phyloP scores from a whole-genome alignment of 352 stramenopile genomes.

The Peronospora destructor region DNA sequence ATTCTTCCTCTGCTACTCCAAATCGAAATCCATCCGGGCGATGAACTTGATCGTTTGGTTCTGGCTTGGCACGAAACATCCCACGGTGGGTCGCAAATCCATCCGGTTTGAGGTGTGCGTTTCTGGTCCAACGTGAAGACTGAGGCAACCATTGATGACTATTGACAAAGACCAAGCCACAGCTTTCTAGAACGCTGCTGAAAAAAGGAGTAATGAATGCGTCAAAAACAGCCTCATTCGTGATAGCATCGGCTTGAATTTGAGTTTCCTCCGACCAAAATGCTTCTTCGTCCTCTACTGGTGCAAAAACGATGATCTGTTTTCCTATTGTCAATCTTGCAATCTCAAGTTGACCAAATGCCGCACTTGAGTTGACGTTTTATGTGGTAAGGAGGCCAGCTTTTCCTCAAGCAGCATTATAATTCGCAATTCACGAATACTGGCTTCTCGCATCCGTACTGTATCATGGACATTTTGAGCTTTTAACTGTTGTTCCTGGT shows the following conservation, averaged over 20 bases:
- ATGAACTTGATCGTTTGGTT: too few relatives aligned
- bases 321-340: too few relatives aligned
- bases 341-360: too few relatives aligned
- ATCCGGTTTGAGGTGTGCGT: constrained; percentile 7
- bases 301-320: too few relatives aligned
- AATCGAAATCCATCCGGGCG: too few relatives aligned
- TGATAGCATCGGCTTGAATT: constrained; percentile 2
- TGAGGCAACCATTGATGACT: constrained; percentile 13
- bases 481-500: too few relatives aligned
- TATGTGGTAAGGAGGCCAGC: too few relatives aligned
- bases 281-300: background rate
- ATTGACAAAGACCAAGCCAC: constrained; percentile 14
- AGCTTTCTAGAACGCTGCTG: constrained; percentile 3
- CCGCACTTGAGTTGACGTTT: too few relatives aligned
- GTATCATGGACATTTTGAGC: too few relatives aligned
- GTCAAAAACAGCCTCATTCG: background rate
- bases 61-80: background rate
- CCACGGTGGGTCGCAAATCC: constrained; percentile 18
- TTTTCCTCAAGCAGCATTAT: too few relatives aligned
- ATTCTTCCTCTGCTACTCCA: constrained; percentile 13
- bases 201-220: background rate
- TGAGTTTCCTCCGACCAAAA: constrained; percentile 8
- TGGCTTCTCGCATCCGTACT: too few relatives aligned
- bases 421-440: too few relatives aligned
- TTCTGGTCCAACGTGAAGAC: background rate